Conservation (phyloP, 805 yeast genomes). For the Metschnikowia rubicola region DNA sequence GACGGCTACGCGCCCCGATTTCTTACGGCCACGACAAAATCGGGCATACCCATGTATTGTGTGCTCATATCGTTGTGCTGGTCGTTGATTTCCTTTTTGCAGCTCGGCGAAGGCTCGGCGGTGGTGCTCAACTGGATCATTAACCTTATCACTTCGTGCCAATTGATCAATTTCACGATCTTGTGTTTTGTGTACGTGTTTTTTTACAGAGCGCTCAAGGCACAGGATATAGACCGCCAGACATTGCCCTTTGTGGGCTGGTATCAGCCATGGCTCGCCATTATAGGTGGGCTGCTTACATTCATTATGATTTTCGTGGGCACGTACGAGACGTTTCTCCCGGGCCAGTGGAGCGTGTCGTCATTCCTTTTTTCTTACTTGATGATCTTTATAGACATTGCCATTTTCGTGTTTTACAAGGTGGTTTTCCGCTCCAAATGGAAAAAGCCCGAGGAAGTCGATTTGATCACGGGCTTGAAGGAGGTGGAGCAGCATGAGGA, state of each 20-base stretch:
- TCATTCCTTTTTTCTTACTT: slow-evolving; percentile 18
- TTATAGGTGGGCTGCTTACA: slow-evolving; percentile 18
- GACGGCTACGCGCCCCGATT: slow-evolving; percentile 72
- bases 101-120: slow-evolving; percentile 35
- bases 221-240: slow-evolving; percentile 18
- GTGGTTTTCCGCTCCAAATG: slow-evolving; percentile 13
- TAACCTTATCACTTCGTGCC: slow-evolving; percentile 30
- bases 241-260: slow-evolving; percentile 18
- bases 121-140: slow-evolving; percentile 34
- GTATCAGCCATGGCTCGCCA: slow-evolving; percentile 25
- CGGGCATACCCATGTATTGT: slow-evolving; percentile 47
- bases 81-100: slow-evolving; percentile 64
- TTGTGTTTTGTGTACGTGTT: slow-evolving; percentile 22
- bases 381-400: slow-evolving; percentile 18
- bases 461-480: slow-evolving; percentile 29
- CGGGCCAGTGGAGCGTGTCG: slow-evolving; percentile 14
- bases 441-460: slow-evolving; percentile 18
- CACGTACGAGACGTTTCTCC: slow-evolving; percentile 15
- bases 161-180: slow-evolving; percentile 26
- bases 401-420: slow-evolving; percentile 15
- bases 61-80: slow-evolving; percentile 44
- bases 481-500: slow-evolving; percentile 41
- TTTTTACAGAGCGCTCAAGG: slow-evolving; percentile 18
- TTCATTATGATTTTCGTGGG: slow-evolving; percentile 18
- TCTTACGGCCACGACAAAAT: slow-evolving; percentile 50